Evolutionary conservation across 176 grass and related monocot species (phyloP), one percentile per base, ranked within the genome.

Genomic region (Carex cristatella): DNA sequence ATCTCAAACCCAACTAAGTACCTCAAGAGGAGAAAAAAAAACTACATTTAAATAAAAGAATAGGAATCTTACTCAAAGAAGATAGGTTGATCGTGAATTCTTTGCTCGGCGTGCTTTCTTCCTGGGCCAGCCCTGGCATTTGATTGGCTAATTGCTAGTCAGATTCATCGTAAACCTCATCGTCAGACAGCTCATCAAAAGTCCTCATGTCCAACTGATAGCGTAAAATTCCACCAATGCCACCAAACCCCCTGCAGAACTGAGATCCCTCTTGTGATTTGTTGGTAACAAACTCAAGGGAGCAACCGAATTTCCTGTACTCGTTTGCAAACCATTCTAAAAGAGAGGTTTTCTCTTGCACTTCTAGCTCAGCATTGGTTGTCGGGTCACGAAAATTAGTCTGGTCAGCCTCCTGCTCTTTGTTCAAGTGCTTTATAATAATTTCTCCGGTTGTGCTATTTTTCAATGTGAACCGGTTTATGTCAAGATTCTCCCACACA

Each of bases 401-500:
- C 64, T 83, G 81, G 42, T 83, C 7, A 2, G 81, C 27, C 18
- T 83, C 81, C 49, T 83, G 81, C 61, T 83, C 81, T 68, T 83
- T 83, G 61, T 83, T 83, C 10, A 83, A 56, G 61, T 83, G 81
- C 19, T 83, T 83, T 69, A 83, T 18, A 67, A 83, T 54, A 48
- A 85, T 88, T 78, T 88, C 87, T 60, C 87, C 81, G 3, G 42
- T 80, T 67, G 81, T 35, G 58, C 70, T 72, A 61, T 88, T 38
- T 61, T 88, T 88, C 7, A 88, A 69, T 31, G 78, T 79, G n/a
- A 63, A 85, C 15, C 87, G 30, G 49, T 84, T 85, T 69, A 88
- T 88, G 63, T 88, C 87, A 12, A 88, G 61, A 85, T 88, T 88
- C 63, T 88, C 87, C 87, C 87, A 88, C 44, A 88, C 87, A 69